These are phyloP conservation scores for Styphnolobium japonicum DNA, from an alignment of 306 rosid species.

Conservation along the genomic window DNA sequence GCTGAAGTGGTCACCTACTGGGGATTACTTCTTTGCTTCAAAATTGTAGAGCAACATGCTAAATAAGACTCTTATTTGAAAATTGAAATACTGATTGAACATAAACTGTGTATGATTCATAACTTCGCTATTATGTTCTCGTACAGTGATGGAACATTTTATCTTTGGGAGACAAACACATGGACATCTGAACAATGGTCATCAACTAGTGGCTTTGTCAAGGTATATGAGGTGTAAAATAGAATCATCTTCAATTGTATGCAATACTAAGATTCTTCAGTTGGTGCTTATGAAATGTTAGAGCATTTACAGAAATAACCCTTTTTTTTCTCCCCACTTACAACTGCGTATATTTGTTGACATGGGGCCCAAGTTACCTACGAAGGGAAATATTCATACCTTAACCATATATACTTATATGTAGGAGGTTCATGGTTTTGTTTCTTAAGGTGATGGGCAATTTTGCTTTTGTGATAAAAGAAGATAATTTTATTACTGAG, in stretches of 20 bases:
- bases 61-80: background rate
- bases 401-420: no score
- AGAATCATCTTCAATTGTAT: background rate
- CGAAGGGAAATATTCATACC: no score
- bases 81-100: conserved; percentile 6
- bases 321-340: background rate
- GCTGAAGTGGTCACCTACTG: conserved; percentile 95
- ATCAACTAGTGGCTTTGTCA: conserved; percentile 80
- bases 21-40: conserved; percentile 92
- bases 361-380: no score
- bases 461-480: background rate
- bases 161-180: conserved; percentile 96
- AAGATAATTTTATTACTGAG: background rate
- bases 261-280: background rate
- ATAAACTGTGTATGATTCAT: conserved; percentile 4
- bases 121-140: conserved; percentile 21
- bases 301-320: background rate
- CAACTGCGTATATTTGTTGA: background rate
- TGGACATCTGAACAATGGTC: conserved; percentile 98
- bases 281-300: background rate
- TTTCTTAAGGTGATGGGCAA: background rate
- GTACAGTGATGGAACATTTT: conserved; percentile 89
- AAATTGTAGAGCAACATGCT: conserved; percentile 58
- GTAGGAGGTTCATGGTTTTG: background rate
- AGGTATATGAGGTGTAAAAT: conserved; percentile 44